These are phyloP conservation scores for Aspergillus viridinutans DNA, from an alignment of 2,329 filamentous ascomycete genomes.

Conservation along the genomic window DNA sequence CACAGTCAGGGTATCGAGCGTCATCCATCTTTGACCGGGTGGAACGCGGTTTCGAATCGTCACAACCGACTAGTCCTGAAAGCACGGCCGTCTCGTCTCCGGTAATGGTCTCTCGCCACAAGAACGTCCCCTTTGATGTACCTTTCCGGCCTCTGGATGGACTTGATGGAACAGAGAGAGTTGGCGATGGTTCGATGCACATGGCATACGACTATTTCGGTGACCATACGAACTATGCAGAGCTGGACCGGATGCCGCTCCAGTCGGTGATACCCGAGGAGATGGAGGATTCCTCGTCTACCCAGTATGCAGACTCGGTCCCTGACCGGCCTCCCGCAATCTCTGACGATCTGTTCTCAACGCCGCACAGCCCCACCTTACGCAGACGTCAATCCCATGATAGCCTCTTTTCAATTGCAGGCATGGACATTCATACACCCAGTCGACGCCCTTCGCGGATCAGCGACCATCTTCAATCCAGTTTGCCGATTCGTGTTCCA, in stretches of 20 bases:
- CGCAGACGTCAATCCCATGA: slow-evolving; percentile 75
- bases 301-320: slow-evolving; percentile 12
- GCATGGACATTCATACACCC: slow-evolving; percentile 84
- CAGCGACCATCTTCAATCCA: slow-evolving; percentile 49
- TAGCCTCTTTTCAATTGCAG: slow-evolving; percentile 79
- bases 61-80: slow-evolving; percentile 75
- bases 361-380: slow-evolving; percentile 42
- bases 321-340: slow-evolving; percentile 8
- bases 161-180: slow-evolving; percentile 12
- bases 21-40: slow-evolving; percentile 75
- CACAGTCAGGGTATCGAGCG: slow-evolving; percentile 66
- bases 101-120: slow-evolving; percentile 58
- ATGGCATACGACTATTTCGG: slow-evolving; percentile 14
- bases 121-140: slow-evolving; percentile 55
- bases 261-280: slow-evolving; percentile 39
- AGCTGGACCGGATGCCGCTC: slow-evolving; percentile 16
- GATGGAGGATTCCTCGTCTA: slow-evolving; percentile 26
- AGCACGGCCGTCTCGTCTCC: slow-evolving; percentile 65
- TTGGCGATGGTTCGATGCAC: slow-evolving; percentile 6
- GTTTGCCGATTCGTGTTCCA: slow-evolving; percentile 38
- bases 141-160: slow-evolving; percentile 43
- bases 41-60: slow-evolving; percentile 61
- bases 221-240: slow-evolving; percentile 16
- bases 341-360: slow-evolving; percentile 21
- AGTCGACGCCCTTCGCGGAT: slow-evolving; percentile 72